Evolutionary conservation across 164 flowering plant species (phyloP).

Genomic region (Piper betle): DNA sequence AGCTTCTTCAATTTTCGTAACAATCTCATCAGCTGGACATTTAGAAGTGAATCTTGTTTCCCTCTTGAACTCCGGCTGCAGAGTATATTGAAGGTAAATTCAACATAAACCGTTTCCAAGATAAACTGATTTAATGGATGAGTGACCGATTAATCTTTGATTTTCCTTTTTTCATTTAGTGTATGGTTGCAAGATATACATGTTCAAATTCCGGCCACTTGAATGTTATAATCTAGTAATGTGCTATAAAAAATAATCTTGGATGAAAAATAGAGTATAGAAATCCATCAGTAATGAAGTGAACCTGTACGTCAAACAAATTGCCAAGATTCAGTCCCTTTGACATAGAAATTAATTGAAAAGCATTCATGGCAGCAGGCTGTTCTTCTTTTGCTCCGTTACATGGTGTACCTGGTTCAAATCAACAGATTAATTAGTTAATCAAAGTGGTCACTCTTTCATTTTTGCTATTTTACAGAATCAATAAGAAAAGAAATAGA

Average conservation of each 20-base stretch:
- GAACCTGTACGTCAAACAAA: slow-evolving; percentile 87
- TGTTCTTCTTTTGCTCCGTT: slow-evolving; percentile 64
- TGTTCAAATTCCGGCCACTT: too few relatives aligned
- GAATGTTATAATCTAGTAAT: too few relatives aligned
- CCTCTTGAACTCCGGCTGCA: slow-evolving; percentile 58
- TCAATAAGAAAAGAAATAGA: not conserved
- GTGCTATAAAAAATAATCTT: too few relatives aligned
- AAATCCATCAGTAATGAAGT: not conserved
- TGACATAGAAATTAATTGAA: slow-evolving; percentile 91
- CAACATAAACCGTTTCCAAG: not conserved
- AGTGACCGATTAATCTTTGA: too few relatives aligned
- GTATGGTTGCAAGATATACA: too few relatives aligned
- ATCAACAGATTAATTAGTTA: slow-evolving; percentile 1
- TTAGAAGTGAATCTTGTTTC: slow-evolving; percentile 93
- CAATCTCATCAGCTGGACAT: slow-evolving; percentile 73
- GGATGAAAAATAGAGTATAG: not conserved
- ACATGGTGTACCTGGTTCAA: slow-evolving; percentile 67
- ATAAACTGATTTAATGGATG: not conserved
- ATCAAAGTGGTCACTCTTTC: too few relatives aligned
- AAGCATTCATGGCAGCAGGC: slow-evolving; percentile 92
- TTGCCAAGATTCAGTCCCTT: slow-evolving; percentile 83
- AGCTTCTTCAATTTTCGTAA: slow-evolving; percentile 85
- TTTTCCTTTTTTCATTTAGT: too few relatives aligned
- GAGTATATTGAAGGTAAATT: slow-evolving; percentile 3
- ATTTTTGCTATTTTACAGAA: not conserved